Evolutionary conservation across 352 stramenopile genomes (phyloP), one percentile per base, ranked within the genome.

Genomic region (Phytopythium vexans): DNA sequence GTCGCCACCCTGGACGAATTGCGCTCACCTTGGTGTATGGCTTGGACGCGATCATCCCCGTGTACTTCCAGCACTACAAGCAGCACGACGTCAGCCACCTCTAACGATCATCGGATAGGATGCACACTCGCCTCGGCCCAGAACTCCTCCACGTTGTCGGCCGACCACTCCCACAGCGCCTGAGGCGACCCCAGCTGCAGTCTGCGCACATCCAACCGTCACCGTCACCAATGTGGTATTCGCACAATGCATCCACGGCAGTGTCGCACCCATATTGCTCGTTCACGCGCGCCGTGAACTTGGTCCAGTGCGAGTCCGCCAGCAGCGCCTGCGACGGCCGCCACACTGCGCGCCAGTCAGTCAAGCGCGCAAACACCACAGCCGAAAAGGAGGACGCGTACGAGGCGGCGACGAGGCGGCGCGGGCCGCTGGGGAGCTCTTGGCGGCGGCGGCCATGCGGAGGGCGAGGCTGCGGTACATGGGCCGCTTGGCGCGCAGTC

Each of bases 111-210:
- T 14, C 44, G 34, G 14, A 32, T 15, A 35, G n/a, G 15, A 40
- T 38, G 39, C 8, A 16, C 16, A 11, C 53, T 33, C 56, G 76
- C 63, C 39, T 54, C 74, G 14, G 70, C 75, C 80, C 80, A 90
- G 54, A 90, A 90, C 37, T 62, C 38, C 47, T 86, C 78, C 6
- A 88, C 56, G 56, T 88, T 64, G 39, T 81, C 77, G 8, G 87
- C 75, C 1, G 80, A 90, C 80, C 80, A 90, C 60, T 77, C 54
- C 80, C 80, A 90, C 27, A 90, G 66, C 46, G 78, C 70, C 27
- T 81, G 62, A 2, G 76, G 74, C 12, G 70, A 64, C 42, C 62
- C 47, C 15, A 88, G 60, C 44, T 60, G 35, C 38, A 77, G 43
- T 0, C 76, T 89, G 55, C 21, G 14, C 1, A 7, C 48, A 45